A percentile compares a stretch with the other conserved stretches of the same genome.
These are phyloP conservation scores for Xylaria acuta DNA, from an alignment of 495 filamentous ascomycete species.

Conservation along the genomic window DNA sequence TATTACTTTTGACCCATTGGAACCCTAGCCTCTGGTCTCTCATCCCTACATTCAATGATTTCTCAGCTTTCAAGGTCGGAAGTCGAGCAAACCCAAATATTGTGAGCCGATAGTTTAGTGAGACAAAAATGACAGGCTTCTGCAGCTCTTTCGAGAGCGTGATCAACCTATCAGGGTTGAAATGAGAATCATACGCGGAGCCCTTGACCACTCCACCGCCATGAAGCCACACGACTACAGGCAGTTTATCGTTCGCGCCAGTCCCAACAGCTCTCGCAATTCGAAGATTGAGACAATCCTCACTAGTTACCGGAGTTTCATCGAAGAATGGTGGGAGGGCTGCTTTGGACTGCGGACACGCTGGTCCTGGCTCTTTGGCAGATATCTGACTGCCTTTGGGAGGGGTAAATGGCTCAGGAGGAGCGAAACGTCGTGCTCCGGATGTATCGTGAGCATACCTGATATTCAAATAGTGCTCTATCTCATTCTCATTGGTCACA, in stretches of 20 bases:
- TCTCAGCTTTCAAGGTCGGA: conserved; percentile 24
- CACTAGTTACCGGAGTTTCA: conserved; percentile 42
- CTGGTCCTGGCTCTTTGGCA: conserved; percentile 45
- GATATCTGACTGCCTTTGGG: conserved; percentile 39
- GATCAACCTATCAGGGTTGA: conserved; percentile 45
- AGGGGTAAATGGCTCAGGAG: conserved; percentile 41
- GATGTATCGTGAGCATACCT: conserved; percentile 49
- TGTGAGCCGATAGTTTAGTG: conserved; percentile 38
- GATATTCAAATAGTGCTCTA: conserved; percentile 53
- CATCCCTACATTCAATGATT: conserved; percentile 39
- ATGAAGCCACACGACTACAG: conserved; percentile 51
- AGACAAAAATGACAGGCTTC: conserved; percentile 43
- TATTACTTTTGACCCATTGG: conserved; percentile 52
- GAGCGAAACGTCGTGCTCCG: conserved; percentile 45
- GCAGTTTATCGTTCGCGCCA: conserved; percentile 36
- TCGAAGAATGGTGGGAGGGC: conserved; percentile 47
- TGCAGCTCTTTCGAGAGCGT: conserved; percentile 45
- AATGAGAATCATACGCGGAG: conserved; percentile 45
- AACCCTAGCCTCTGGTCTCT: conserved; percentile 38
- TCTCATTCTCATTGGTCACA: background rate
- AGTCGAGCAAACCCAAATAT: conserved; percentile 38
- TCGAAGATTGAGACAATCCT: conserved; percentile 52
- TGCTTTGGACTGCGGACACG: conserved; percentile 46
- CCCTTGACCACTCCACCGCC: conserved; percentile 49
- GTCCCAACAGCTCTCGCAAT: conserved; percentile 46